These are phyloP conservation scores for Torulaspora maleeae DNA, from an alignment of 805 yeast genomes.

Conservation along the genomic window DNA sequence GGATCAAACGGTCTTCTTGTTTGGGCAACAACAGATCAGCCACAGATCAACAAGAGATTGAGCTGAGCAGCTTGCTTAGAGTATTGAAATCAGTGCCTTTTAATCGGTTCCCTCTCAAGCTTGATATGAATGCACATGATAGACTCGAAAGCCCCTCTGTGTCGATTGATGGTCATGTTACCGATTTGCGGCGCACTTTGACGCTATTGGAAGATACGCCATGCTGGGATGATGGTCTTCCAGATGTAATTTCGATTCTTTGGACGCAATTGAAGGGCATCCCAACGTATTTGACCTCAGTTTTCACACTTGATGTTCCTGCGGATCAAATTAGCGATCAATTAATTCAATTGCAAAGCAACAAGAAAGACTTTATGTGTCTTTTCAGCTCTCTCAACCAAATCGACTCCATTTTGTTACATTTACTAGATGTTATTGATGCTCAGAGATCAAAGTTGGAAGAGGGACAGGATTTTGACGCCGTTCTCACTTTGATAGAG, in stretches of 20 bases:
- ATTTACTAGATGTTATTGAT: constrained; percentile 38
- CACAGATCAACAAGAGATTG: neutral
- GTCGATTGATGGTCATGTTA: neutral
- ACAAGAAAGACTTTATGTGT: constrained; percentile 32
- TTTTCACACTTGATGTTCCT: constrained; percentile 8
- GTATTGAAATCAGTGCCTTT: neutral
- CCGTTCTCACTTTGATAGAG: constrained; percentile 34
- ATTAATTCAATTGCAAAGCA: constrained; percentile 36
- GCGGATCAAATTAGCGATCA: constrained; percentile 7
- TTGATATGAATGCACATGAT: neutral
- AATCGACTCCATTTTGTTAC: constrained; percentile 37
- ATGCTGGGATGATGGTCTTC: neutral
- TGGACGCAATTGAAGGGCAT: constrained; percentile 4
- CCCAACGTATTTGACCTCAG: constrained; percentile 1
- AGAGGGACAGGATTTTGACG: constrained; percentile 6
- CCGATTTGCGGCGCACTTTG: neutral
- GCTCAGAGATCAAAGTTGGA: constrained; percentile 13
- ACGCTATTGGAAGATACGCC: neutral
- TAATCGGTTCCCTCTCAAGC: neutral
- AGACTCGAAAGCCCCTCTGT: neutral
- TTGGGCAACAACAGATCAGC: neutral
- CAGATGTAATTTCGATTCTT: constrained; percentile 2
- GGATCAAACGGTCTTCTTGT: neutral
- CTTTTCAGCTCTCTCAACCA: constrained; percentile 32
- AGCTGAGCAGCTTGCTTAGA: neutral